Evolutionary conservation across 2,329 filamentous ascomycete species (phyloP).

Genomic region (Cladophialophora carrionii): DNA sequence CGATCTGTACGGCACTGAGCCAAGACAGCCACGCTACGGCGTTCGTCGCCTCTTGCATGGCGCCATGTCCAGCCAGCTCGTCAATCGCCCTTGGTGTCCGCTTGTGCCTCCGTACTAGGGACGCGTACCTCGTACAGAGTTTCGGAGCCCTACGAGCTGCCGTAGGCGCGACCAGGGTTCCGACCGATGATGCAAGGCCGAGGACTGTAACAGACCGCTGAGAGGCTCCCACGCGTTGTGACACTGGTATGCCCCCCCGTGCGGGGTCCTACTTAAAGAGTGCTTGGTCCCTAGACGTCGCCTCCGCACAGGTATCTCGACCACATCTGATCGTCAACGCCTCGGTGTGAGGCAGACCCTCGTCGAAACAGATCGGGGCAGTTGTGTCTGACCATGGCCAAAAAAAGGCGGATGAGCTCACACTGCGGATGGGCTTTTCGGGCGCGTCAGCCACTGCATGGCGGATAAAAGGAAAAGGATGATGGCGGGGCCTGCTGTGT

Average conservation of each 20-base stretch:
- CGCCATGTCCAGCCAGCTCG: neutral
- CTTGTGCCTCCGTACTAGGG: neutral
- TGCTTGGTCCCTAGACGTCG: neutral
- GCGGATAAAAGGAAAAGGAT: slow-evolving; percentile 30
- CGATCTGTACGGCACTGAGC: neutral
- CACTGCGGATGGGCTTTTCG: neutral
- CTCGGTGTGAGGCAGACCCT: neutral
- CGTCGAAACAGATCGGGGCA: neutral
- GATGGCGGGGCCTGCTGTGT: slow-evolving; percentile 2
- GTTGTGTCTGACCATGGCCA: slow-evolving; percentile 2
- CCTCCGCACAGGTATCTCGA: neutral
- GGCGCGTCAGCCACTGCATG: neutral
- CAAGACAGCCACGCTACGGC: neutral
- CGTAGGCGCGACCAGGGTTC: neutral
- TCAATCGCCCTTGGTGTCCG: neutral
- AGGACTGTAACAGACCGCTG: no score
- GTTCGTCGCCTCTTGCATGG: neutral
- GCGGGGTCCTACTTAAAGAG: neutral
- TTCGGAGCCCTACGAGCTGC: neutral
- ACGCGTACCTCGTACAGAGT: neutral
- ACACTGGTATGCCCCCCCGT: no score
- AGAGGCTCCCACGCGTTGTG: neutral
- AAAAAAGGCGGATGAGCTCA: neutral
- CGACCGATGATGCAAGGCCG: neutral
- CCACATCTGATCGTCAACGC: neutral